Conservation (phyloP, 1,139 yeast species). For the Arxiozyma heterogenica region DNA sequence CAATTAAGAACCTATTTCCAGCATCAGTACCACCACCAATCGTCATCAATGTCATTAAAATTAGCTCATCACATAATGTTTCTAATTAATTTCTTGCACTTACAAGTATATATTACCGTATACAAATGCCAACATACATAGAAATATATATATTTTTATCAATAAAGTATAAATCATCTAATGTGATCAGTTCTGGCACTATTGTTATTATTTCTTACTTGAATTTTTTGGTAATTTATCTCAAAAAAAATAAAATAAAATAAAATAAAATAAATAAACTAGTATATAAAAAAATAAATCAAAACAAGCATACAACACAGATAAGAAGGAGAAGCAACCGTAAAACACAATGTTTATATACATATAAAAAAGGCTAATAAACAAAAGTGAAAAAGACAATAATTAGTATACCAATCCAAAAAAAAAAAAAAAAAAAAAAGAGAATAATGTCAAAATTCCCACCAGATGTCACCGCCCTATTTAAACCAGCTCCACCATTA, state of each 20-base stretch:
- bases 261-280: too few species aligned
- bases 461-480: constrained; percentile 52
- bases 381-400: background rate
- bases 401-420: background rate
- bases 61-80: background rate
- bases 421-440: background rate
- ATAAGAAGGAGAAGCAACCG: background rate
- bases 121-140: background rate
- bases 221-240: background rate
- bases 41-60: too few species aligned
- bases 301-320: background rate
- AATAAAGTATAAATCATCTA: background rate
- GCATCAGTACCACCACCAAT: too few species aligned
- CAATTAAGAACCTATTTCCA: constrained; percentile 9
- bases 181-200: too few species aligned
- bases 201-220: too few species aligned
- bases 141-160: background rate
- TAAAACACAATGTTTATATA: too few species aligned
- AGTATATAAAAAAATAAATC: too few species aligned
- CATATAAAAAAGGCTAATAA: background rate
- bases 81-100: background rate
- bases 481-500: constrained; percentile 64
- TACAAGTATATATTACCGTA: too few species aligned
- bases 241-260: too few species aligned
- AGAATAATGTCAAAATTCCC: constrained; percentile 42